phyloP scores from a whole-genome alignment of 371 early-diverging fungal genomes.

The Phascolomyces articulosus region DNA sequence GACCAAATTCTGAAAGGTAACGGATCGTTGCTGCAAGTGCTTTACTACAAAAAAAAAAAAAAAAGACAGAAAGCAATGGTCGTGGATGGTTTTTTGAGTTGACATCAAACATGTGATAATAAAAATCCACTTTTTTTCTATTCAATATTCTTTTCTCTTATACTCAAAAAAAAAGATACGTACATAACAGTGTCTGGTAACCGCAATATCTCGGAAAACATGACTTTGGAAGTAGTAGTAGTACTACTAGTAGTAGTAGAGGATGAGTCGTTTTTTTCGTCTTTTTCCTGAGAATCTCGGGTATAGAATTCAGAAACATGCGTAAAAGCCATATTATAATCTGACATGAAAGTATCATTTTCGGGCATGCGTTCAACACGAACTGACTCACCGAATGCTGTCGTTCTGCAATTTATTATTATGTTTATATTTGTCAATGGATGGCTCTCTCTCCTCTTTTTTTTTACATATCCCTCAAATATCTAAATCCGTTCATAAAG shows the following conservation, averaged over 20 bases:
- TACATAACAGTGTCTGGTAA: conserved; percentile 42
- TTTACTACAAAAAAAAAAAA: conserved; percentile 21
- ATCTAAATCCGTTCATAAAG: too few species aligned
- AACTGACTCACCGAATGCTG: conserved; percentile 30
- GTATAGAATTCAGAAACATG: conserved; percentile 61
- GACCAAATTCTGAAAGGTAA: conserved; percentile 67
- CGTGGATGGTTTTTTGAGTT: too few species aligned
- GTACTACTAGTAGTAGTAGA: not conserved
- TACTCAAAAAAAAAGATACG: not conserved
- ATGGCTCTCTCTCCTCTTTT: too few species aligned
- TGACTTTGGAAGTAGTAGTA: not conserved
- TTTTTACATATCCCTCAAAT: too few species aligned
- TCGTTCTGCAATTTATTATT: too few species aligned
- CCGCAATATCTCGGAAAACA: conserved; percentile 25
- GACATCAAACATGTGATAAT: too few species aligned
- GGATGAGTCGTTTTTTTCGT: not conserved
- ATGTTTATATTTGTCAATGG: too few species aligned
- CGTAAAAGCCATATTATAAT: conserved; percentile 53
- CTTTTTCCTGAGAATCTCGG: not conserved
- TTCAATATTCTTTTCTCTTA: too few species aligned
- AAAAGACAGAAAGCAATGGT: too few species aligned
- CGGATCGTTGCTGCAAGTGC: conserved; percentile 59
- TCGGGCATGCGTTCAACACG: conserved; percentile 65
- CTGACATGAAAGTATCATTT: conserved; percentile 35
- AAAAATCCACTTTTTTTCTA: too few species aligned